Conservation (phyloP, 2,329 filamentous ascomycete genomes). For the Fusarium guadeloupense region DNA sequence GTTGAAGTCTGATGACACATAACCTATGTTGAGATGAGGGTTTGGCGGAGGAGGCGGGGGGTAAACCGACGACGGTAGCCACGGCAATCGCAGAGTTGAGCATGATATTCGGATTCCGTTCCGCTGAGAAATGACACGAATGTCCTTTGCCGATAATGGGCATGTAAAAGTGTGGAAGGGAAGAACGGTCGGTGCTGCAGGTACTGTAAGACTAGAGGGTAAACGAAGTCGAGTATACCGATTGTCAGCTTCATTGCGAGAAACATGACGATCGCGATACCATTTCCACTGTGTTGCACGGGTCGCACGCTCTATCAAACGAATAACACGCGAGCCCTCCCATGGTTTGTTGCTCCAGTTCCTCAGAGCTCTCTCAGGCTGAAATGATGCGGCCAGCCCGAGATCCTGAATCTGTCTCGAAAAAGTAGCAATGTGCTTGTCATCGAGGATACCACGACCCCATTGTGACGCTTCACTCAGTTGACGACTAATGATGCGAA, state of each 20-base stretch:
- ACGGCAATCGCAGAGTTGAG: slow-evolving; percentile 84
- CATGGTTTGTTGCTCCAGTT: slow-evolving; percentile 79
- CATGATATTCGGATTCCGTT: slow-evolving; percentile 94
- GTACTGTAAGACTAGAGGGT: slow-evolving; percentile 77
- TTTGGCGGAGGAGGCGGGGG: slow-evolving; percentile 84
- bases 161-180: slow-evolving; percentile 99
- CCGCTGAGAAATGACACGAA: slow-evolving; percentile 92
- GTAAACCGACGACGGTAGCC: slow-evolving; percentile 84
- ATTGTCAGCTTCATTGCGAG: slow-evolving; percentile 59
- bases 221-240: slow-evolving; percentile 78
- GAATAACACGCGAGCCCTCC: slow-evolving; percentile 87
- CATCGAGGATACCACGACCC: slow-evolving; percentile 77
- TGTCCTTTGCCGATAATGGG: slow-evolving; percentile 88
- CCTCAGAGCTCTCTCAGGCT: slow-evolving; percentile 54
- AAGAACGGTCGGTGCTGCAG: slow-evolving; percentile 90
- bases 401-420: slow-evolving; percentile 56
- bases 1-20: slow-evolving; percentile 98
- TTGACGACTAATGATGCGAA: slow-evolving; percentile 89
- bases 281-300: slow-evolving; percentile 81
- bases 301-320: slow-evolving; percentile 85
- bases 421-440: slow-evolving; percentile 61
- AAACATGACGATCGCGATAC: slow-evolving; percentile 84
- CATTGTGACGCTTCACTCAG: slow-evolving; percentile 85
- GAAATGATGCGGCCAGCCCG: slow-evolving; percentile 48
- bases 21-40: slow-evolving; percentile 89